Evolutionary conservation across 441 rosid species (phyloP), one percentile per base, ranked within the genome.

Genomic region (Theobroma grandiflorum): DNA sequence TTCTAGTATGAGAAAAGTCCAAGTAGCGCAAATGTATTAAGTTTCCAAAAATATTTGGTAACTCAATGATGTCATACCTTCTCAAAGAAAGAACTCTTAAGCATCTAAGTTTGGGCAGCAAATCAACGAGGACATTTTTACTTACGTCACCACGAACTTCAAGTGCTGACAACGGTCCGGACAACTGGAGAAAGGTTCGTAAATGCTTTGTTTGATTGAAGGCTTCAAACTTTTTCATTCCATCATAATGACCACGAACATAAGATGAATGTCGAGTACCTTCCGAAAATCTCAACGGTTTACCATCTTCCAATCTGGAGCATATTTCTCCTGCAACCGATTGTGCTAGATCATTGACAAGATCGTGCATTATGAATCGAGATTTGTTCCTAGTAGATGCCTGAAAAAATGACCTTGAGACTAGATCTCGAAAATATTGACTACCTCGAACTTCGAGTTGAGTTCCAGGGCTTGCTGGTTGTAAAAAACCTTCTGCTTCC

Each of bases 401-500:
- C 47, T 71, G 85, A 38, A 79, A 83, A 42, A 79, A 47, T 11
- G 74, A 69, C 33, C 67, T 79, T 35, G 74, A 79, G 8, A 79
- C 11, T 5, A 79, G 33, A 2, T 69, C 75, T 3, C 18, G 66
- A 16, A 83, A 69, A 22, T 75, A 79, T 7, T 63, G 50, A 8
- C 40, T 22, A 47, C 85, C 85, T 8, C 71, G 9, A 2, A 62
- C 75, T 49, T 70, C 69, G 10, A 62, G 57, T 31, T 63, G 31
- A 55, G 20, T 69, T 2, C 40, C 1, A 57, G 5, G 47, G 6
- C 47, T 16, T 18, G 69, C 10, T 18, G n/a, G 43, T 3, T 53
- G 58, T 40, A 83, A 14, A 16, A 78, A 63, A 14, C 85, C 82
- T 8, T 79, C 62, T 3, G 82, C 82, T 63, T 69, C 65, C 85